phyloP scores from a whole-genome alignment of 1,139 yeast species.

The Scheffersomyces parashehatae region DNA sequence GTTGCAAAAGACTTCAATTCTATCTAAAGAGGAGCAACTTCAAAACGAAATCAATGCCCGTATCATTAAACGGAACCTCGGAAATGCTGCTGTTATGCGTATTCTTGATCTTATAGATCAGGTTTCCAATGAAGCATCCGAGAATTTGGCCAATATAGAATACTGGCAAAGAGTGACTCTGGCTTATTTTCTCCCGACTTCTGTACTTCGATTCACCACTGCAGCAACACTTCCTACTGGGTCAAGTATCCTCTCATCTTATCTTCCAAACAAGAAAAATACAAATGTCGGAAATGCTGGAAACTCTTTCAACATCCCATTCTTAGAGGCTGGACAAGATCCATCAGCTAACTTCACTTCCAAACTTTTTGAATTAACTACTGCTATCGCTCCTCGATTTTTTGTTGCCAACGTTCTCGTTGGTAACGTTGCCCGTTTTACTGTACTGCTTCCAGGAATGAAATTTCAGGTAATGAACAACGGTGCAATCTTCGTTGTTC shows the following conservation, averaged over 20 bases:
- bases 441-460: slow-evolving; percentile 61
- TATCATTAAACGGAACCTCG: slow-evolving; percentile 41
- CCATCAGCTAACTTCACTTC: slow-evolving; percentile 11
- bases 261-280: background rate
- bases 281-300: slow-evolving; percentile 6
- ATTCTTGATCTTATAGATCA: slow-evolving; percentile 40
- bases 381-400: slow-evolving; percentile 67
- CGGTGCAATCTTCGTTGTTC: slow-evolving; percentile 64
- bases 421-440: slow-evolving; percentile 55
- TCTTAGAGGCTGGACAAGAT: background rate
- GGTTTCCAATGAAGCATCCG: slow-evolving; percentile 33
- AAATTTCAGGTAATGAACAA: slow-evolving; percentile 66
- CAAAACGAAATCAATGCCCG: slow-evolving; percentile 39
- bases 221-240: slow-evolving; percentile 11
- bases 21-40: slow-evolving; percentile 18
- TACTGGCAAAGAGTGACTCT: slow-evolving; percentile 44
- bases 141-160: slow-evolving; percentile 29
- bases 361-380: slow-evolving; percentile 63
- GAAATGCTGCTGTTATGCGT: slow-evolving; percentile 47
- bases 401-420: slow-evolving; percentile 53
- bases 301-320: slow-evolving; percentile 1
- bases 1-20: background rate
- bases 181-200: slow-evolving; percentile 35
- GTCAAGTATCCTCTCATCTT: background rate
- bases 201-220: slow-evolving; percentile 28